These are phyloP conservation scores for Pichia sp. DNA, from an alignment of 1,139 yeast species.

Conservation along the genomic window DNA sequence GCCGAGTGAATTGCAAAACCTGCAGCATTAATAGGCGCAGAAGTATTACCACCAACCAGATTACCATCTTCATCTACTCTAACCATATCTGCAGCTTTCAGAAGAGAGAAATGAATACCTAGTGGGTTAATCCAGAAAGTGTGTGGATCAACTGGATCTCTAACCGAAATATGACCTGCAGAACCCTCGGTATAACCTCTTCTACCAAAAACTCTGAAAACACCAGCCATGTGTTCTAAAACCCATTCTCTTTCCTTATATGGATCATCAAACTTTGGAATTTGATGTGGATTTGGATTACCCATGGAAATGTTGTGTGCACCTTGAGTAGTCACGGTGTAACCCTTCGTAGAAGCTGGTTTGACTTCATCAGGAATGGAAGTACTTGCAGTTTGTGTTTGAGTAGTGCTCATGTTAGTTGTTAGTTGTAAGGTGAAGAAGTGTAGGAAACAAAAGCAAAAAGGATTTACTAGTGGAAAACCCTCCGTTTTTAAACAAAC, in stretches of 20 bases:
- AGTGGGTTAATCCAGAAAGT: constrained; percentile 81
- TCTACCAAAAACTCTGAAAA: constrained; percentile 71
- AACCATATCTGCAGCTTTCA: constrained; percentile 69
- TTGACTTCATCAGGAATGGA: constrained; percentile 16
- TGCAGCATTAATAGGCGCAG: constrained; percentile 62
- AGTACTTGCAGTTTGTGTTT: background rate
- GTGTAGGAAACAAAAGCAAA: background rate
- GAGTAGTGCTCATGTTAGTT: background rate
- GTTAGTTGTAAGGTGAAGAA: background rate
- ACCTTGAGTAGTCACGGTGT: constrained; percentile 35
- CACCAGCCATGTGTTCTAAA: constrained; percentile 74
- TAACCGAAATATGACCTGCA: constrained; percentile 75
- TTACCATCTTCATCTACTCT: constrained; percentile 70
- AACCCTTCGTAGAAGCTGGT: constrained; percentile 33
- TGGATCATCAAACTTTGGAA: constrained; percentile 49
- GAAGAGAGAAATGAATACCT: constrained; percentile 62
- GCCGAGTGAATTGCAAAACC: constrained; percentile 80
- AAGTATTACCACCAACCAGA: constrained; percentile 35
- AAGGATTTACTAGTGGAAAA: background rate
- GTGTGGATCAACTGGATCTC: constrained; percentile 66
- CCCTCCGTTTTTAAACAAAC: background rate
- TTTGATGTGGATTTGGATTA: constrained; percentile 39
- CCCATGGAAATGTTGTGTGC: constrained; percentile 48
- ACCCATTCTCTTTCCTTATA: constrained; percentile 54
- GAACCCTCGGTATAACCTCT: constrained; percentile 69